Evolutionary conservation across 345 rosid genomes (phyloP).

Genomic region (Eucalyptus tenuipes): DNA sequence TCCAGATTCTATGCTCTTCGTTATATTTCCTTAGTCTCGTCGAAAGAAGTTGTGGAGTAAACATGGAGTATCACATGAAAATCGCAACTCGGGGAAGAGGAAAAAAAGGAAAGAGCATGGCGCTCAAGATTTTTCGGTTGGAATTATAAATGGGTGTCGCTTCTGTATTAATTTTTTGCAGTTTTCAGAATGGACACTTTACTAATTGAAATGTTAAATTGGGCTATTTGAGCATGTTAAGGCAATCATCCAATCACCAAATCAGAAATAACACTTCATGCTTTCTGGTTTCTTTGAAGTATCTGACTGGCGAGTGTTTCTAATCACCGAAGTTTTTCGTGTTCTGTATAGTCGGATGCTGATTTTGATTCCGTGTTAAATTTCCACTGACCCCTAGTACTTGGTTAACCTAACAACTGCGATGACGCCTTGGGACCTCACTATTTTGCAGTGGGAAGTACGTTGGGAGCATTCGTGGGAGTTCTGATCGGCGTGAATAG

Average conservation of each 20-base stretch:
- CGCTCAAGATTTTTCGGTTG: background rate
- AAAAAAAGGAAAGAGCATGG: background rate
- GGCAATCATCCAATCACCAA: background rate
- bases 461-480: constrained; percentile 9
- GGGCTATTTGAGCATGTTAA: background rate
- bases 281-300: background rate
- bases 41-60: background rate
- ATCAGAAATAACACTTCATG: background rate
- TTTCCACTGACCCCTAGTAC: background rate
- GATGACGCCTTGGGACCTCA: background rate
- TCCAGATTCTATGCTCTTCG: background rate
- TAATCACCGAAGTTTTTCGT: background rate
- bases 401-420: background rate
- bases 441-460: constrained; percentile 7
- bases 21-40: background rate
- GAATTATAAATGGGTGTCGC: background rate
- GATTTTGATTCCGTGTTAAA: background rate
- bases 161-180: background rate
- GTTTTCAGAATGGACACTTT: background rate
- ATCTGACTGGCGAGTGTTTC: background rate
- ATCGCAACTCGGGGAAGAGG: background rate
- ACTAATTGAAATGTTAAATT: background rate
- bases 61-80: background rate
- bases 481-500: constrained; percentile 8
- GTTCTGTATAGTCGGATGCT: background rate